Conservation (phyloP, 1,139 yeast genomes). For the Saccharomyces hybrid region DNA sequence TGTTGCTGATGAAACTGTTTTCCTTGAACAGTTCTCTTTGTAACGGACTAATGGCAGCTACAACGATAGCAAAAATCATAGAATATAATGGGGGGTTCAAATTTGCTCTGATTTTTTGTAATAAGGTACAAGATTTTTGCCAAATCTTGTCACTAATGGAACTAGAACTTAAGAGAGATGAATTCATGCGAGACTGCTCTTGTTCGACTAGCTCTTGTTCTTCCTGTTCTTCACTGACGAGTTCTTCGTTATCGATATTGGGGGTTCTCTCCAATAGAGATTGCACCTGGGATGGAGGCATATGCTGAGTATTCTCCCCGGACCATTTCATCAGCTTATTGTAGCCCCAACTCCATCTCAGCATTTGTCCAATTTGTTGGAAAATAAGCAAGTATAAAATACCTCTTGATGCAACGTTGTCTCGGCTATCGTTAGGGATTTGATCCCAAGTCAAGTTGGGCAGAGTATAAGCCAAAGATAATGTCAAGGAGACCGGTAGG, state of each 20-base stretch:
- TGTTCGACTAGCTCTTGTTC: background rate
- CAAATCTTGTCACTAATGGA: constrained; percentile 11
- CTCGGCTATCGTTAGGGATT: constrained; percentile 51
- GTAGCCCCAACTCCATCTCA: constrained; percentile 81
- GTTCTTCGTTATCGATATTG: background rate
- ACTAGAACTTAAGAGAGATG: background rate
- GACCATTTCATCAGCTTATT: constrained; percentile 49
- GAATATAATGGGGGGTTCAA: constrained; percentile 97
- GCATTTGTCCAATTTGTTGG: constrained; percentile 70
- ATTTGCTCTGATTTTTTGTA: constrained; percentile 29
- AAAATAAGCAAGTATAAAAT: constrained; percentile 61
- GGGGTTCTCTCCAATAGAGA: constrained; percentile 9
- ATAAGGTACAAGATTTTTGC: constrained; percentile 1
- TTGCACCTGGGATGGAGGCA: constrained; percentile 26
- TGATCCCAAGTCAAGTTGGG: constrained; percentile 72
- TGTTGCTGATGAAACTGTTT: constrained; percentile 63
- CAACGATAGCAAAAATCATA: constrained; percentile 73
- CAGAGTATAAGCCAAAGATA: constrained; percentile 60
- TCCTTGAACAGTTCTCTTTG: constrained; percentile 58
- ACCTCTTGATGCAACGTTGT: constrained; percentile 67
- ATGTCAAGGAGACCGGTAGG: constrained; percentile 64
- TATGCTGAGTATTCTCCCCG: constrained; percentile 29
- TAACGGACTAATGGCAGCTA: constrained; percentile 70
- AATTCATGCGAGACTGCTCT: background rate
- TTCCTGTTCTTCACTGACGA: background rate